Percentiles rank a stretch among this genome's conserved stretches.
These are phyloP conservation scores for Wickerhamiella alocasiicola DNA, from an alignment of 805 yeast genomes.

Conservation along the genomic window DNA sequence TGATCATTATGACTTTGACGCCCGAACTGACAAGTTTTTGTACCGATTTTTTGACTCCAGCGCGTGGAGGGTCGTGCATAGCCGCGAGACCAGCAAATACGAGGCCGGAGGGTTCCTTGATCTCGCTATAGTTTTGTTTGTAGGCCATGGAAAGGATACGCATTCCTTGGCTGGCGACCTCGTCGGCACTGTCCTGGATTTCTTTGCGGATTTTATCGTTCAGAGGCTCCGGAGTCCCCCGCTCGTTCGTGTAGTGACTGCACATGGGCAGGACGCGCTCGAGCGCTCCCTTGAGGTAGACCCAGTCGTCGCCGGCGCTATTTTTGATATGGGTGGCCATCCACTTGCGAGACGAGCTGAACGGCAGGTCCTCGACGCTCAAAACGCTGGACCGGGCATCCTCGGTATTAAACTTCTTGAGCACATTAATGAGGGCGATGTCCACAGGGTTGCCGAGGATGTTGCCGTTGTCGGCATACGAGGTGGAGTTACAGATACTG, in stretches of 20 bases:
- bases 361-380: conserved; percentile 66
- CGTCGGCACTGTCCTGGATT: conserved; percentile 44
- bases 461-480: conserved; percentile 15
- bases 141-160: conserved; percentile 76
- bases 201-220: conserved; percentile 36
- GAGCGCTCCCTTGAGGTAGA: conserved; percentile 81
- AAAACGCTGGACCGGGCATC: conserved; percentile 50
- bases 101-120: conserved; percentile 56
- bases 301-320: conserved; percentile 43
- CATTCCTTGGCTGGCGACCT: conserved; percentile 70
- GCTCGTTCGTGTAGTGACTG: conserved; percentile 42
- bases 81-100: conserved; percentile 80
- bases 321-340: conserved; percentile 69
- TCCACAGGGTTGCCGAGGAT: conserved; percentile 80
- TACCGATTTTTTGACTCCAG: conserved; percentile 65
- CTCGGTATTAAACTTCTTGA: conserved; percentile 54
- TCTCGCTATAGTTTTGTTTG: conserved; percentile 66
- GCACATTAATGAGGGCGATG: conserved; percentile 70
- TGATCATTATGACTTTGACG: conserved; percentile 95
- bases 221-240: conserved; percentile 47
- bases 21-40: conserved; percentile 76
- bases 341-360: conserved; percentile 70
- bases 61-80: conserved; percentile 97
- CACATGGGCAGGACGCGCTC: conserved; percentile 59
- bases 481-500: conserved; percentile 28